These are phyloP conservation scores for Penicillium antarcticum DNA, from an alignment of 495 filamentous ascomycete species.

Conservation along the genomic window DNA sequence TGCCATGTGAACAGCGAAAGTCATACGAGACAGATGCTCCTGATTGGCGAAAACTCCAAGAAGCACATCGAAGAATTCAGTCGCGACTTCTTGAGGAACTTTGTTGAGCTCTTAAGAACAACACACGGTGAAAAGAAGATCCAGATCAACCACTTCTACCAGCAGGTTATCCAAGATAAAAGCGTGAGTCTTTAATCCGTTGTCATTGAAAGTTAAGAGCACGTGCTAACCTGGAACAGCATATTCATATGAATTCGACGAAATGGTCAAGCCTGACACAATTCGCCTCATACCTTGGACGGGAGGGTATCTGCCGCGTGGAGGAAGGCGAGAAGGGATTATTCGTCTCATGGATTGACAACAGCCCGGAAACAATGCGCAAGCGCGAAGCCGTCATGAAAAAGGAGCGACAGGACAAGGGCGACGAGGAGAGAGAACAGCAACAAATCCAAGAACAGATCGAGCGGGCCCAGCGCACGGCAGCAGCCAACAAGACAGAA, in stretches of 20 bases:
- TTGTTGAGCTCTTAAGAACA: constrained; percentile 70
- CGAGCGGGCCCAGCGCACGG: constrained; percentile 56
- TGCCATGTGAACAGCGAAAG: constrained; percentile 72
- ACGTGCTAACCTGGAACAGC: constrained; percentile 41
- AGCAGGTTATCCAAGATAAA: constrained; percentile 58
- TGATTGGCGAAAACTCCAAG: constrained; percentile 79
- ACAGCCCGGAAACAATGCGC: constrained; percentile 76
- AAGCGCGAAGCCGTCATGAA: constrained; percentile 74
- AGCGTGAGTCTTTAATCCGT: no score
- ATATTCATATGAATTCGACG: constrained; percentile 92
- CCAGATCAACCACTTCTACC: constrained; percentile 87
- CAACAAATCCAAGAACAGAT: constrained; percentile 76
- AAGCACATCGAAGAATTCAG: constrained; percentile 75
- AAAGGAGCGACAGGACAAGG: constrained; percentile 81
- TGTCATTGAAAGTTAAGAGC: no score
- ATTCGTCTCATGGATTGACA: constrained; percentile 87
- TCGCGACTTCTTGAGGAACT: constrained; percentile 75
- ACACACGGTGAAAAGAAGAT: constrained; percentile 83
- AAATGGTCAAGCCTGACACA: constrained; percentile 81
- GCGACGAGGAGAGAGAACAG: constrained; percentile 87
- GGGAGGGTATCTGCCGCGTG: constrained; percentile 80
- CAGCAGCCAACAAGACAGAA: constrained; percentile 36
- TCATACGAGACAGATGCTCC: constrained; percentile 73
- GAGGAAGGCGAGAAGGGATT: constrained; percentile 86
- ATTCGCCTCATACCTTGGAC: constrained; percentile 78